Conservation (phyloP, 331 rosid species). For the Arachis monticola region DNA sequence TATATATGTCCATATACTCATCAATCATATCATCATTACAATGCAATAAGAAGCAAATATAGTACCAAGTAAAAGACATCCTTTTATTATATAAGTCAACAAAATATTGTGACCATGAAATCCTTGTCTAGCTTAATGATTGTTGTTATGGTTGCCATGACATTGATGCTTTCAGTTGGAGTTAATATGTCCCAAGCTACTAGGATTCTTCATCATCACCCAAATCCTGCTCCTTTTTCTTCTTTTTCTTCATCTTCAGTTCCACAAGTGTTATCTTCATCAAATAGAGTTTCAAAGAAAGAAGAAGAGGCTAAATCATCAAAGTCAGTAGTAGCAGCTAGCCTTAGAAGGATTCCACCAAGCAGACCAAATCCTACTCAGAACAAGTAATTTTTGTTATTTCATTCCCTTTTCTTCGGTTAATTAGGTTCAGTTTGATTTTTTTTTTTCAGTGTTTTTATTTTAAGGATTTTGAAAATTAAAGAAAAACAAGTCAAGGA, state of each 20-base stretch:
- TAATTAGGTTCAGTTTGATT: no score
- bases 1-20: conserved; percentile 14
- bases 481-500: no score
- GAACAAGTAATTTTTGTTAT: conserved; percentile 66
- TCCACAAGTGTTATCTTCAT: conserved; percentile 33
- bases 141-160: conserved; percentile 44
- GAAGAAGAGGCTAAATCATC: conserved; percentile 52
- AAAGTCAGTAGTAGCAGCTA: conserved; percentile 45
- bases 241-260: conserved; percentile 34
- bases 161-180: conserved; percentile 49
- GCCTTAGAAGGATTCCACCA: conserved; percentile 72
- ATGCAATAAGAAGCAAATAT: conserved; percentile 13
- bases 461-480: no score
- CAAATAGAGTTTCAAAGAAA: conserved; percentile 12
- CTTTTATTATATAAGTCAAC: conserved; percentile 35
- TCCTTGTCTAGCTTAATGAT: conserved; percentile 50
- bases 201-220: conserved; percentile 37
- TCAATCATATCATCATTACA: conserved; percentile 40
- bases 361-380: conserved; percentile 84
- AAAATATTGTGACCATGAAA: conserved; percentile 56
- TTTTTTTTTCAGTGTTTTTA: no score
- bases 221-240: not conserved
- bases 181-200: conserved; percentile 51
- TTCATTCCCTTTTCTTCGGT: conserved; percentile 31
- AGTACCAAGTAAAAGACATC: conserved; percentile 46